phyloP scores from a whole-genome alignment of 805 yeast species.

The Candida xyloterini region DNA sequence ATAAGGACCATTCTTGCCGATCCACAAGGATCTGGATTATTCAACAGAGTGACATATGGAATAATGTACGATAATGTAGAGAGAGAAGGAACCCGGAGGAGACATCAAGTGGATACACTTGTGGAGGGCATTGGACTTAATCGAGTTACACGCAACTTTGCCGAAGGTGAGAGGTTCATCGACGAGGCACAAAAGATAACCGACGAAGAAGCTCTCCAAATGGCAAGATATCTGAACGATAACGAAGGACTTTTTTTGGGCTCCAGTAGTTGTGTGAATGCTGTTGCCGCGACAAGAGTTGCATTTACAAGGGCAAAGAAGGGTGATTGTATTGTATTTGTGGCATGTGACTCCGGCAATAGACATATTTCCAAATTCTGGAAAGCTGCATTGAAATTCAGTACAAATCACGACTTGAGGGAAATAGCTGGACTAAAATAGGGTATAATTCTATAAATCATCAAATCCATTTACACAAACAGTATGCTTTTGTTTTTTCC shows the following conservation, averaged over 20 bases:
- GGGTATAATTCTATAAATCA: constrained; percentile 36
- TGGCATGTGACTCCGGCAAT: constrained; percentile 90
- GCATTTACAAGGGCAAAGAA: constrained; percentile 44
- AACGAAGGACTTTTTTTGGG: constrained; percentile 92
- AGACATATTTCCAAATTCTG: constrained; percentile 92
- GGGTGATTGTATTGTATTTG: constrained; percentile 71
- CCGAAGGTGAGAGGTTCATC: constrained; percentile 62
- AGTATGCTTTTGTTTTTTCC: constrained; percentile 53
- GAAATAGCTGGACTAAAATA: not conserved
- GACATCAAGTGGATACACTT: constrained; percentile 95
- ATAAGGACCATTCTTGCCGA: constrained; percentile 73
- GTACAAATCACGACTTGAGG: constrained; percentile 6
- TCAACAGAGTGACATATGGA: constrained; percentile 78
- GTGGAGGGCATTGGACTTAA: constrained; percentile 94
- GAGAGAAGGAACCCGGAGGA: constrained; percentile 86
- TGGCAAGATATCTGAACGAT: constrained; percentile 81
- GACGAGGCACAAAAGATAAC: constrained; percentile 78
- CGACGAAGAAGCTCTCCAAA: constrained; percentile 76
- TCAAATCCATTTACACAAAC: constrained; percentile 61
- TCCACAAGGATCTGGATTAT: constrained; percentile 94
- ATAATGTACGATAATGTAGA: constrained; percentile 92
- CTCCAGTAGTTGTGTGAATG: constrained; percentile 88
- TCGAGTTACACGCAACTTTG: constrained; percentile 78
- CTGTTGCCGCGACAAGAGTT: constrained; percentile 77
- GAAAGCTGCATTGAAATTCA: constrained; percentile 57